phyloP scores from a whole-genome alignment of 2,329 filamentous ascomycete genomes.

The Microcera coccophila region DNA sequence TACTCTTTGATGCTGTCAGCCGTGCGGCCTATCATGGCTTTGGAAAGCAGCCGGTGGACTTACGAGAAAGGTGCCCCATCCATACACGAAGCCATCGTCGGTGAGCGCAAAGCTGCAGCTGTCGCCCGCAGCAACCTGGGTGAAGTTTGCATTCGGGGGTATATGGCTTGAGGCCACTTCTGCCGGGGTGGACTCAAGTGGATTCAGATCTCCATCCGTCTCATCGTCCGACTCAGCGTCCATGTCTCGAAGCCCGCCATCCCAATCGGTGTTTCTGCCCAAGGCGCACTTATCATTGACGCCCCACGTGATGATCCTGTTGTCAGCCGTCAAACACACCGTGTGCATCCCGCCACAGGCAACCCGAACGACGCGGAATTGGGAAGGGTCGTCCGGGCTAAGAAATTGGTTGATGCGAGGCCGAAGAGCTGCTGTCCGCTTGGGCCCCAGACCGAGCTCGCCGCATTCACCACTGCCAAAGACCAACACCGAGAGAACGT shows the following conservation, averaged over 20 bases:
- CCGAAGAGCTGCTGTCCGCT: neutral
- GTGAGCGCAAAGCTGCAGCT: slow-evolving; percentile 68
- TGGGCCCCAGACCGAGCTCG: neutral
- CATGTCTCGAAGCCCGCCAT: slow-evolving; percentile 52
- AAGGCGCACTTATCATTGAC: slow-evolving; percentile 76
- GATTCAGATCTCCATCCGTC: slow-evolving; percentile 55
- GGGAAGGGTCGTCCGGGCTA: slow-evolving; percentile 5
- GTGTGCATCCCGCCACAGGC: slow-evolving; percentile 74
- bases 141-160: slow-evolving; percentile 49
- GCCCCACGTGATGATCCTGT: slow-evolving; percentile 75
- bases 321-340: slow-evolving; percentile 52
- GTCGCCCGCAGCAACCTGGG: slow-evolving; percentile 62
- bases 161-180: slow-evolving; percentile 53
- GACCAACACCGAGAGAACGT: neutral
- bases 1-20: slow-evolving; percentile 12
- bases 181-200: slow-evolving; percentile 58
- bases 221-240: slow-evolving; percentile 37
- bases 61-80: slow-evolving; percentile 72
- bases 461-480: neutral
- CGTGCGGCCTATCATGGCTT: neutral
- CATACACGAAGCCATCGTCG: slow-evolving; percentile 65
- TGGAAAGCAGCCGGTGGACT: slow-evolving; percentile 19
- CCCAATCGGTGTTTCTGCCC: slow-evolving; percentile 62
- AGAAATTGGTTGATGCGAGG: slow-evolving; percentile 7
- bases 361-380: slow-evolving; percentile 53